phyloP scores from a whole-genome alignment of 257 asterid species.

The Solanum dulcamara region DNA sequence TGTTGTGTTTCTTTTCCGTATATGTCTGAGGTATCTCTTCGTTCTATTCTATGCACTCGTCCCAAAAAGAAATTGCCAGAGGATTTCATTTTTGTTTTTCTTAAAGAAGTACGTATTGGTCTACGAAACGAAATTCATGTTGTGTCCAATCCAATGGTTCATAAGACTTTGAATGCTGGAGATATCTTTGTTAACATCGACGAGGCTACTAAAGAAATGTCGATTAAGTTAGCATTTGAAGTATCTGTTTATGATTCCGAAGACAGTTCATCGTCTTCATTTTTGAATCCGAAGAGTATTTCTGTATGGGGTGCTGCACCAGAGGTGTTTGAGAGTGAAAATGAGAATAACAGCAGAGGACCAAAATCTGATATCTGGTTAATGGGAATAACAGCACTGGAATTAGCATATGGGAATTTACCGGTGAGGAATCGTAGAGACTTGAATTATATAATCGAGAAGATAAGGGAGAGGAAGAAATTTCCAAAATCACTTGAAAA shows the following conservation, averaged over 20 bases:
- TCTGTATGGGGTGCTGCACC: constrained; percentile 14
- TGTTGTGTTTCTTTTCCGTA: background rate
- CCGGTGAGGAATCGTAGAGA: background rate
- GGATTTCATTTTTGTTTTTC: background rate
- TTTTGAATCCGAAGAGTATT: background rate
- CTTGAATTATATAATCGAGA: background rate
- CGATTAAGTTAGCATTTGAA: constrained; percentile 3
- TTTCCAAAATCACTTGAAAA: background rate
- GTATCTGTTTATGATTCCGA: background rate
- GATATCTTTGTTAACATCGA: background rate
- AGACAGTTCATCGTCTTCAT: background rate
- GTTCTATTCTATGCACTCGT: background rate
- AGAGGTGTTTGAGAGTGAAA: background rate
- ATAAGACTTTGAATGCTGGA: background rate
- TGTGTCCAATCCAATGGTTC: background rate
- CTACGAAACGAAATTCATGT: background rate
- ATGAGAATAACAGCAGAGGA: background rate
- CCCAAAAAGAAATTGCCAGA: background rate
- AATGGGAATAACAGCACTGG: constrained; percentile 14
- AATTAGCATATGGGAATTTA: constrained; percentile 5
- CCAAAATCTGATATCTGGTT: constrained; percentile 9
- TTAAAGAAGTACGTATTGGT: background rate
- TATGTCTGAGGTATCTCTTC: background rate
- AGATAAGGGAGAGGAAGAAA: background rate
- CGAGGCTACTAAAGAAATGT: background rate